Conservation (phyloP, 2,329 filamentous ascomycete genomes). For the Lachnellula occidentalis region DNA sequence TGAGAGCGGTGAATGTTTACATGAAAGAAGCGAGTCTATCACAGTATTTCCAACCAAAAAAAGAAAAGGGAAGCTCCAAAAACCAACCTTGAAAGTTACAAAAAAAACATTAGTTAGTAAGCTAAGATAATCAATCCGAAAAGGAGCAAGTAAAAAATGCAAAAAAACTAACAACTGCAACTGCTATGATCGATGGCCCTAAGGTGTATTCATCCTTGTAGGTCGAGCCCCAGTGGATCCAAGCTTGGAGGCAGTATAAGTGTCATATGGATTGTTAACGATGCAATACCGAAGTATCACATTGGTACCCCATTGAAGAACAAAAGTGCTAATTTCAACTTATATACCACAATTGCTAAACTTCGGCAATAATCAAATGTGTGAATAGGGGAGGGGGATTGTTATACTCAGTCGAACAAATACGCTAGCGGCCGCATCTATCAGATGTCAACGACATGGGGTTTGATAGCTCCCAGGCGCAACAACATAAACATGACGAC, state of each 20-base stretch:
- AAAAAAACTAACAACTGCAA: no score
- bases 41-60: neutral
- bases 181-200: no score
- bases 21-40: neutral
- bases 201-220: no score
- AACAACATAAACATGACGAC: neutral
- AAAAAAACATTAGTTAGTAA: neutral
- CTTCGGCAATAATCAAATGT: neutral
- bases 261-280: no score
- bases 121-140: neutral
- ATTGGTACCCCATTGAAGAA: no score
- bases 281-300: no score
- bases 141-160: no score
- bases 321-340: neutral
- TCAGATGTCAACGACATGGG: neutral
- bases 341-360: neutral
- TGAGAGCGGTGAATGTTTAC: neutral
- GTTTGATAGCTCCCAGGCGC: neutral
- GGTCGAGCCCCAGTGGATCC: no score
- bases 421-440: neutral
- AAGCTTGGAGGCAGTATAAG: no score
- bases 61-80: neutral
- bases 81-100: neutral
- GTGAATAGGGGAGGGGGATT: neutral
- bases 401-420: neutral